Base-by-base conservation (phyloP, 2,329 filamentous ascomycete species). In the Phyllosticta citrichinensis region DNA sequence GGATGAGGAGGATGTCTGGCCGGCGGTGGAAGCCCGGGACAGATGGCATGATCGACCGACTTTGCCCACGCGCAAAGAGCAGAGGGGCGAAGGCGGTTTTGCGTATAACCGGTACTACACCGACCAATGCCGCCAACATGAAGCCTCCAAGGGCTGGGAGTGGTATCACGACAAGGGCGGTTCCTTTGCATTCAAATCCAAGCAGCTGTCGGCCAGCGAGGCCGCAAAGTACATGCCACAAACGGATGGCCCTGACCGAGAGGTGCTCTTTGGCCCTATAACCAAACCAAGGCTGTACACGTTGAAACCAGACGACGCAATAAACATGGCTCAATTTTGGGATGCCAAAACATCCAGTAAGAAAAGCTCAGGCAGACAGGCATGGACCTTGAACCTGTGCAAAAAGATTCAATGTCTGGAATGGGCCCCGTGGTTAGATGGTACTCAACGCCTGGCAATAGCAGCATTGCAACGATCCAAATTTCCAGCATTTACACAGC, bases 381-480 rank as follows among this genome's bases (percentile, higher is more conserved):
- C 76, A 2, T 87, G 83, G 80, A 67, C 86, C 2, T 65, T 86
- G 54, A 83, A 84, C 66, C 62, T 84, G 20, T 83, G 82, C 3
- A 74, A 75, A 1, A 80, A 77, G 56, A 69, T 85, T 9, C 78
- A 82, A 63, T 80, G 79, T 35, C 65, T 77, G 5, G 75, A 77
- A 50, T 80, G 78, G 77, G 71, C 68, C 5, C 70, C 73, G 75
- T 55, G 62, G 72, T 20, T 65, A 68, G n/a, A 74, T 8, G 24
- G 33, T 14, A 35, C 71, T 20, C 84, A 87, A 64, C 85, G 84
- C 69, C 75, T 87, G 6, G 81, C 82, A 19, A 70, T 83, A 6
- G 74, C 74, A 30, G 73, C 17, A 62, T 70, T 67, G 66, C 73
- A 63, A 68, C 63, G 55, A 62, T 9, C 51, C 14, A 57, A 52